phyloP scores from a whole-genome alignment of 768 basidiomycete species.

The Tricholoma sp. region DNA sequence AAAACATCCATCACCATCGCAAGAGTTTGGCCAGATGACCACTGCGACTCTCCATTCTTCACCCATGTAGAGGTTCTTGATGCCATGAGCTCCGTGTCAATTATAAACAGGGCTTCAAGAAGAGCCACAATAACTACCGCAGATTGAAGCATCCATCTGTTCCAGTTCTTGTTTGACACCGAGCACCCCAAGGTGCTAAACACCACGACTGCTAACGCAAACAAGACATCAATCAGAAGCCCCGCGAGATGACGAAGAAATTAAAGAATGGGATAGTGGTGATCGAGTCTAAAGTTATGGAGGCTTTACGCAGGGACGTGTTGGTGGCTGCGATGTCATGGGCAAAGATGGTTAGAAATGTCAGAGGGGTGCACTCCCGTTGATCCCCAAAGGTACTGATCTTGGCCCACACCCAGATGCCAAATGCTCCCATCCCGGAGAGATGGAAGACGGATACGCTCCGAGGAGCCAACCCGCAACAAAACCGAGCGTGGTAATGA shows the following conservation, averaged over 20 bases:
- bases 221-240: not conserved
- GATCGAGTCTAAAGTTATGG: not conserved
- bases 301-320: not conserved
- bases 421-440: too few species aligned
- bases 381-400: too few species aligned
- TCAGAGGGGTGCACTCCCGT: not conserved
- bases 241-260: not conserved
- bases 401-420: too few species aligned
- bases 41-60: constrained; percentile 1
- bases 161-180: not conserved
- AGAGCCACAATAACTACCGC: not conserved
- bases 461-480: too few species aligned
- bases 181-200: not conserved
- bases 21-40: constrained; percentile 15
- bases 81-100: not conserved
- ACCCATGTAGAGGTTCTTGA: not conserved
- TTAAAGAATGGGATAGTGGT: not conserved
- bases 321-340: not conserved
- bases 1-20: constrained; percentile 4
- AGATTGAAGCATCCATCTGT: not conserved
- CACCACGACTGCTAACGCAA: not conserved
- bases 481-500: not conserved
- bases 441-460: too few species aligned
- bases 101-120: not conserved
- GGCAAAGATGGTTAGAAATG: not conserved